Conservation (phyloP, 169 alveolate genomes). For the Plasmodium gaboni region DNA sequence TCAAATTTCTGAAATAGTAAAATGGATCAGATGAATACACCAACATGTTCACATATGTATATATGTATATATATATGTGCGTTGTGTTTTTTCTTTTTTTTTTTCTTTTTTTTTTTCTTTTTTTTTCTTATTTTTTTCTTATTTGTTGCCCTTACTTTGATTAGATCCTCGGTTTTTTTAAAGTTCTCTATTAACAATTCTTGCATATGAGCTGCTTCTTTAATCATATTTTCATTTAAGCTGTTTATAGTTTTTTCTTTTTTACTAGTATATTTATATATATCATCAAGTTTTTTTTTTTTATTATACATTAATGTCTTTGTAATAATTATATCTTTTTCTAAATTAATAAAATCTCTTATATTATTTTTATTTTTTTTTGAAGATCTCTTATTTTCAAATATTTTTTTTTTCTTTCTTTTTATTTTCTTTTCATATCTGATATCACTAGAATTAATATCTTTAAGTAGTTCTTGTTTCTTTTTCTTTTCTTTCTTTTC, state of each 20-base stretch:
- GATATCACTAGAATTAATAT: not conserved
- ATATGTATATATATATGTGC: not conserved
- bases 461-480: not conserved
- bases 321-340: constrained; percentile 58
- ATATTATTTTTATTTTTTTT: constrained; percentile 42
- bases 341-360: constrained; percentile 50
- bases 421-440: constrained; percentile 3
- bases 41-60: not conserved
- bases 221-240: constrained; percentile 30
- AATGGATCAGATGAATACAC: not conserved
- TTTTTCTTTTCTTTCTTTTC: constrained; percentile 19
- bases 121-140: too few relatives aligned
- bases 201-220: constrained; percentile 28
- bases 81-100: too few relatives aligned
- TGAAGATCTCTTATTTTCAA: not conserved
- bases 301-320: constrained; percentile 54
- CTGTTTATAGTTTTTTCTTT: constrained; percentile 39
- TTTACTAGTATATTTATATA: constrained; percentile 44
- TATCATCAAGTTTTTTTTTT: constrained; percentile 31
- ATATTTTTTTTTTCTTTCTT: not conserved
- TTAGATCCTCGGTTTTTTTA: constrained; percentile 56
- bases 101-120: too few relatives aligned
- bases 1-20: constrained; percentile 40
- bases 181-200: constrained; percentile 37
- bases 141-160: not conserved